Evolutionary conservation across 1,284 basidiomycete species (phyloP), one percentile per base, ranked within the genome.

Genomic region (Cryptococcus neoformans): DNA sequence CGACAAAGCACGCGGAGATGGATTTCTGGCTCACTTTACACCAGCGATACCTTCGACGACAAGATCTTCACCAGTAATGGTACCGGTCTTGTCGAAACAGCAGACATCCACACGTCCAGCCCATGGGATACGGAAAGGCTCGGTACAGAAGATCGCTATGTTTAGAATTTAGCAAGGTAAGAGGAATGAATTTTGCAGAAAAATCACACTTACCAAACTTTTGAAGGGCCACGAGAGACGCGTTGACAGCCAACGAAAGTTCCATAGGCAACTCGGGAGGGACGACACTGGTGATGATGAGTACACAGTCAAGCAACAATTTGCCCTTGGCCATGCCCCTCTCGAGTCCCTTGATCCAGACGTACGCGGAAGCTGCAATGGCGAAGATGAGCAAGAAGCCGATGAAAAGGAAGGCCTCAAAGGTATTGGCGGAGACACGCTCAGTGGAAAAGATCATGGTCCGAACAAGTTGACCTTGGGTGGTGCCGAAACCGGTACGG

Each of bases 371-470:
- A 1, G 94, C 94, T 46, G 92, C 92, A 65, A 97, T 90, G 50
- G 94, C 93, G 72, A 97, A 97, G 63, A 96, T 89, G 55, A 97
- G 85, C 16, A 97, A 80, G 83, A 97, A 97, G 1, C 90, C 92
- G 60, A 97, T 95, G 80, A 97, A 97, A 55, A 96, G 77, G 85
- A 96, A 96, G 1, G 86, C 87, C 73, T 97, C 94, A 58, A 89
- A 60, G 76, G 93, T 97, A 80, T 96, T 96, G 39, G 93, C 94
- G 10, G 90, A 91, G 17, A 97, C 87, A 14, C 91, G 88, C 70
- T 97, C 93, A 1, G 90, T 92, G 4, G 90, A 93, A 80, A 96
- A 97, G 61, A 97, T 92, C 93, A 97, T 97, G 0, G 93, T 97
- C 64, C 93, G 83, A 40, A 97, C 92, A 47, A 97, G 85, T 76